These are phyloP conservation scores for Candida sp. DNA, from an alignment of 1,139 yeast genomes.

Conservation along the genomic window DNA sequence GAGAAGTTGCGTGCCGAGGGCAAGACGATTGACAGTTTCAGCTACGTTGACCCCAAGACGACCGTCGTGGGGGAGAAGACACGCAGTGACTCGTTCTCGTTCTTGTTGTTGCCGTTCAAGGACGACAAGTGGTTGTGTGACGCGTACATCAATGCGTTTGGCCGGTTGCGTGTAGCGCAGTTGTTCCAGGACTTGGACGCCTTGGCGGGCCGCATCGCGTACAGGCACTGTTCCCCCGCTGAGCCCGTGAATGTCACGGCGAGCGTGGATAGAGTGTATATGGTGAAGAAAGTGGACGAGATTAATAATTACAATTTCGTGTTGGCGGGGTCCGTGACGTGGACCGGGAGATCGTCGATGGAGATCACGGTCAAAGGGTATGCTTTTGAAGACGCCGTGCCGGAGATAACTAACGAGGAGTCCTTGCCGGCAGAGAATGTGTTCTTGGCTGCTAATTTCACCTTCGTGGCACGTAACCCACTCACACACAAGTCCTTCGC, in stretches of 20 bases:
- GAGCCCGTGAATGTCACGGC: conserved; percentile 96
- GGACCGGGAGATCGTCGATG: conserved; percentile 97
- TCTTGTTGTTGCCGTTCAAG: conserved; percentile 77
- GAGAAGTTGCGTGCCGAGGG: conserved; percentile 74
- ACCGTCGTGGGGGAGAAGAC: conserved; percentile 75
- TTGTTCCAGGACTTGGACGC: conserved; percentile 92
- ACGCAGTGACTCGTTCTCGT: conserved; percentile 77
- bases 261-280: conserved; percentile 88
- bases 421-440: conserved; percentile 49
- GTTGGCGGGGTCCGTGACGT: conserved; percentile 86
- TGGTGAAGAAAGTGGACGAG: conserved; percentile 85
- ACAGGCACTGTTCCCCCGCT: conserved; percentile 87
- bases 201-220: conserved; percentile 86
- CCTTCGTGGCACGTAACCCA: conserved; percentile 95
- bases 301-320: conserved; percentile 76
- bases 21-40: conserved; percentile 67
- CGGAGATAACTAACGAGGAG: conserved; percentile 25
- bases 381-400: conserved; percentile 60
- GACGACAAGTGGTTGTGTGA: conserved; percentile 85
- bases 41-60: conserved; percentile 75
- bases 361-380: conserved; percentile 92
- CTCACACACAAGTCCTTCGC: conserved; percentile 87
- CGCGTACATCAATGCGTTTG: conserved; percentile 86
- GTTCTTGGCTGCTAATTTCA: conserved; percentile 87
- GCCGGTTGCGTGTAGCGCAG: conserved; percentile 89